These are phyloP conservation scores for Gillenia trifoliata DNA, from an alignment of 306 rosid genomes.

Conservation along the genomic window DNA sequence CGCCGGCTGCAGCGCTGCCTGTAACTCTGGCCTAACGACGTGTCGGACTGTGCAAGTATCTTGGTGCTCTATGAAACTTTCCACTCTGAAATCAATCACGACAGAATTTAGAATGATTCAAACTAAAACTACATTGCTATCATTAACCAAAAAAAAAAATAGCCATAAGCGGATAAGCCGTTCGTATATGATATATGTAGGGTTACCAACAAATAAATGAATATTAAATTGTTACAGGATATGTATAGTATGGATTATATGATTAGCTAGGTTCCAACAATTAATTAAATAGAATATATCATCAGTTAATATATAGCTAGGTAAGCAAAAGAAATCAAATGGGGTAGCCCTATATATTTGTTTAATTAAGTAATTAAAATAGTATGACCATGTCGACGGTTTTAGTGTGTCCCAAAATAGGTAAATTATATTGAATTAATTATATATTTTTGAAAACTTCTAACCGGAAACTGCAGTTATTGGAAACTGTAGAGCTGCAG, in stretches of 20 bases:
- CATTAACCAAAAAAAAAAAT: neutral
- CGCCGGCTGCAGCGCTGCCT: slow-evolving; percentile 27
- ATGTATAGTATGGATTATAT: slow-evolving; percentile 6
- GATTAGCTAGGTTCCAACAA: slow-evolving; percentile 5
- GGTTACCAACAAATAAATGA: slow-evolving; percentile 23
- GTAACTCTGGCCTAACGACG: slow-evolving; percentile 43
- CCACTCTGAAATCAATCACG: slow-evolving; percentile 51
- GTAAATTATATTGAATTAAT: neutral
- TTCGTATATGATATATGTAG: slow-evolving; percentile 6
- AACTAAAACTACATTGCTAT: neutral
- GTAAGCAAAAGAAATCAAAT: slow-evolving; percentile 16
- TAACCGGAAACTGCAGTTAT: neutral
- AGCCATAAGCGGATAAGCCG: slow-evolving; percentile 8
- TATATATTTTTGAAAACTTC: neutral
- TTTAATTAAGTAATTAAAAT: neutral
- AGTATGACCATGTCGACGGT: neutral
- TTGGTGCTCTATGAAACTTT: slow-evolving; percentile 98
- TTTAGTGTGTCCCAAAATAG: neutral
- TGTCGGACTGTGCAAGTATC: slow-evolving; percentile 66
- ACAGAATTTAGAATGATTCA: slow-evolving; percentile 1
- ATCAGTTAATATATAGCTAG: neutral
- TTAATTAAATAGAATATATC: neutral
- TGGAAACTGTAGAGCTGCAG: neutral
- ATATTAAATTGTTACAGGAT: slow-evolving; percentile 14
- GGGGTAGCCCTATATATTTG: slow-evolving; percentile 10